These are phyloP conservation scores for Naganishia cerealis DNA, from an alignment of 1,284 basidiomycete genomes.

Conservation along the genomic window DNA sequence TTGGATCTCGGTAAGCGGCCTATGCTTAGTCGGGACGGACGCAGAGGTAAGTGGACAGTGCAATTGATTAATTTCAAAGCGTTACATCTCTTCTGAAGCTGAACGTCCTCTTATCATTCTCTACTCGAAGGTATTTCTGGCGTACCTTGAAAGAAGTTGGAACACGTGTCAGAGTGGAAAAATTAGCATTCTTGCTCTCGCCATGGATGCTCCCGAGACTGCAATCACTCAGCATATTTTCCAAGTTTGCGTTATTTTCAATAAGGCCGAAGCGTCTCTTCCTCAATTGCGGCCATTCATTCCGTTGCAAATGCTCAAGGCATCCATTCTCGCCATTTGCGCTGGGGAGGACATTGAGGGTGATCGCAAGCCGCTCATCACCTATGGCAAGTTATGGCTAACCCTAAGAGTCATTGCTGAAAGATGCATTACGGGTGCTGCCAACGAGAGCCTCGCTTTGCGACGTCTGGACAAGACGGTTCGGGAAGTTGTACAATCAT, in stretches of 20 bases:
- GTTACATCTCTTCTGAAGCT: background rate
- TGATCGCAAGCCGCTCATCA: background rate
- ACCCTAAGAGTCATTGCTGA: background rate
- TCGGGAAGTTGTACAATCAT: background rate
- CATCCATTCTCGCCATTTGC: slow-evolving; percentile 16
- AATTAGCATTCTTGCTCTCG: slow-evolving; percentile 2
- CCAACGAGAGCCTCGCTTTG: slow-evolving; percentile 3
- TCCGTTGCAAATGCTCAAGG: slow-evolving; percentile 12
- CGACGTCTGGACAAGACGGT: background rate
- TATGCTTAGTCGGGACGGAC: slow-evolving; percentile 1
- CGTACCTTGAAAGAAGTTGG: background rate
- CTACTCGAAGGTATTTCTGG: slow-evolving; percentile 5
- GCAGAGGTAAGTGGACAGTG: slow-evolving; percentile 12
- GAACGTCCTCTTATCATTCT: background rate
- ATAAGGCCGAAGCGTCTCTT: slow-evolving; percentile 14
- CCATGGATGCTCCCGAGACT: slow-evolving; percentile 5
- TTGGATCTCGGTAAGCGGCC: slow-evolving; percentile 11
- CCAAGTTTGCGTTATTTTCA: slow-evolving; percentile 17
- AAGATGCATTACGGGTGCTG: slow-evolving; percentile 17
- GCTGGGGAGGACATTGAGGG: slow-evolving; percentile 6
- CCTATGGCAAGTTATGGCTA: slow-evolving; percentile 16
- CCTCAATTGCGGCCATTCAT: slow-evolving; percentile 19
- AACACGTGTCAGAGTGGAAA: background rate
- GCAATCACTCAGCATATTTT: slow-evolving; percentile 17
- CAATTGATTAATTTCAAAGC: background rate